Evolutionary conservation across 177 flowering plant genomes (phyloP), one percentile per base, ranked within the genome.

Genomic region (Vitis hybrid): DNA sequence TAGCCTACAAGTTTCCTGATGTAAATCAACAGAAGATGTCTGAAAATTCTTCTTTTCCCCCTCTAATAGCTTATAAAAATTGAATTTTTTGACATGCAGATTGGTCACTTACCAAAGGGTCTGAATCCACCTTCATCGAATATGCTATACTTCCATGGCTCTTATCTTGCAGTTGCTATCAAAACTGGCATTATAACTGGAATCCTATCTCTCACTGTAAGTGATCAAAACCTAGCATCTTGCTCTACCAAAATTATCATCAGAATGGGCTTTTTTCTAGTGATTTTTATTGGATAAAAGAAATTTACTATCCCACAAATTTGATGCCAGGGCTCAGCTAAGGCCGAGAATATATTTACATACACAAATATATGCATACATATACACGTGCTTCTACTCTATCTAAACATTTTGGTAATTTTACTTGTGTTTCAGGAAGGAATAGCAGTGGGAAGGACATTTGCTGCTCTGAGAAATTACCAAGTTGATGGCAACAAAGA

Each of bases 401-500:
- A 10, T n/a, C 21, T 60, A 11, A 3, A 18, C 15, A 51, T 56
- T 56, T 39, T 67, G 6, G 45, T 1, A 39, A 39, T 39, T 39
- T 39, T 39, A 39, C 10, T 1, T 26, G 7, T 33, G 3, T 67
- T 75, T 1, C 61, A 88, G 91, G 91, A 88, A 79, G 92, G 90
- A 72, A 85, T 88, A 75, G 94, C 94, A 7, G 91, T 89, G 2
- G 94, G 91, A 66, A 86, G 94, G 64, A 89, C 92, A 66, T 89
- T 88, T 83, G 87, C 91, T 19, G 31, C 88, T 19, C 67, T 89
- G 71, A 75, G 82, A 56, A 86, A 89, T 69, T 89, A 89, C 75
- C 91, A 89, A 80, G 88, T 89, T 31, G 91, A 89, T 73, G 94
- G 92, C 2, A 89, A 89, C 87, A 88, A 89, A 77, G 94, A 89